Evolutionary conservation across 805 yeast species (phyloP).

Genomic region (Wickerhamomyces tratensis): DNA sequence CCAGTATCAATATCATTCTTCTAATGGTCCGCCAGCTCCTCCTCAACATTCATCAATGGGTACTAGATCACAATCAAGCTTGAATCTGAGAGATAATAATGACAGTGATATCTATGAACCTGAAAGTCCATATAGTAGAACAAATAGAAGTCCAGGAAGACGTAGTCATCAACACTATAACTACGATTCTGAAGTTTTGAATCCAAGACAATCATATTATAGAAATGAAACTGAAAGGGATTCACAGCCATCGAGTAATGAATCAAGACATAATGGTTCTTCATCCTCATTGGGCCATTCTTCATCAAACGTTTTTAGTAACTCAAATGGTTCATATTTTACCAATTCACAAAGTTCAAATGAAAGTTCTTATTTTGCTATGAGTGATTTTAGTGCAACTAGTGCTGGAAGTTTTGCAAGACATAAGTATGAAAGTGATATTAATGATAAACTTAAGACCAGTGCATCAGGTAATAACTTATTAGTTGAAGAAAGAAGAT

Average conservation of each 20-base stretch:
- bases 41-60: conserved; percentile 14
- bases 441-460: conserved; percentile 11
- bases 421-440: conserved; percentile 44
- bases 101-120: conserved; percentile 2
- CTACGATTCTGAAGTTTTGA: not conserved
- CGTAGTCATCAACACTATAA: too few species aligned
- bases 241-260: too few species aligned
- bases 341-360: conserved; percentile 36
- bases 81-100: conserved; percentile 5
- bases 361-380: conserved; percentile 28
- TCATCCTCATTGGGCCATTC: too few species aligned
- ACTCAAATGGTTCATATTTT: conserved; percentile 35
- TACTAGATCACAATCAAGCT: conserved; percentile 14
- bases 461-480: conserved; percentile 20
- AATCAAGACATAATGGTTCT: too few species aligned
- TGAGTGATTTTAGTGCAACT: conserved; percentile 74
- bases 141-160: not conserved
- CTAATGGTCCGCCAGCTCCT: conserved; percentile 11
- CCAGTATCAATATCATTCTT: too few species aligned
- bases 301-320: conserved; percentile 17
- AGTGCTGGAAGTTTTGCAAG: conserved; percentile 81
- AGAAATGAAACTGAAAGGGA: too few species aligned
- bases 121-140: conserved; percentile 6
- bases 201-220: conserved; percentile 1
- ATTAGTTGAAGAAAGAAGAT: conserved; percentile 13